Evolutionary conservation across 176 grass and related monocot species (phyloP).

Genomic region (Themeda triandra): DNA sequence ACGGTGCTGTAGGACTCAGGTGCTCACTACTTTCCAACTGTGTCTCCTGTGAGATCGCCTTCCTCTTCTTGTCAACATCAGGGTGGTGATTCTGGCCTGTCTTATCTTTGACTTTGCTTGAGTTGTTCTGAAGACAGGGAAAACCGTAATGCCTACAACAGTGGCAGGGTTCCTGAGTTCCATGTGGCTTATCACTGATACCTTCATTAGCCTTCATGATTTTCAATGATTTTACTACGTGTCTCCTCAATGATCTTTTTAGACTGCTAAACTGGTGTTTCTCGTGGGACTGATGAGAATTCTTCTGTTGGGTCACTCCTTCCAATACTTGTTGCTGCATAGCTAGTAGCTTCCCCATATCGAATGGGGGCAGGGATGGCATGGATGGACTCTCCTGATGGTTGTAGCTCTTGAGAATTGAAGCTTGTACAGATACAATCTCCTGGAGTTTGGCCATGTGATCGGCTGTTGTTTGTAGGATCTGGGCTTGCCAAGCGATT

Average conservation of each 20-base stretch:
- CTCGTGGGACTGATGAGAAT: not conserved
- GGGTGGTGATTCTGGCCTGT: not conserved
- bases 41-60: not conserved
- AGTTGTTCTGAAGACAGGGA: not conserved
- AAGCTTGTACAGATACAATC: not conserved
- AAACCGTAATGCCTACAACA: not conserved
- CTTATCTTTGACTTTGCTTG: not conserved
- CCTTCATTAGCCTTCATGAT: not conserved
- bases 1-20: not conserved
- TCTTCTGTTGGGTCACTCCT: not conserved
- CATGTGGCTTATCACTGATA: not conserved
- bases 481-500: not conserved
- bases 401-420: not conserved
- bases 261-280: not conserved
- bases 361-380: not conserved
- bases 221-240: not conserved
- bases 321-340: not conserved
- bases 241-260: not conserved
- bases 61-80: not conserved
- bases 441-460: not conserved
- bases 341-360: not conserved
- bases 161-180: not conserved
- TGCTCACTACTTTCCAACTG: not conserved
- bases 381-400: not conserved
- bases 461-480: not conserved